Evolutionary conservation across 2,329 filamentous ascomycete species (phyloP).

Genomic region (Fusarium incarnatum): DNA sequence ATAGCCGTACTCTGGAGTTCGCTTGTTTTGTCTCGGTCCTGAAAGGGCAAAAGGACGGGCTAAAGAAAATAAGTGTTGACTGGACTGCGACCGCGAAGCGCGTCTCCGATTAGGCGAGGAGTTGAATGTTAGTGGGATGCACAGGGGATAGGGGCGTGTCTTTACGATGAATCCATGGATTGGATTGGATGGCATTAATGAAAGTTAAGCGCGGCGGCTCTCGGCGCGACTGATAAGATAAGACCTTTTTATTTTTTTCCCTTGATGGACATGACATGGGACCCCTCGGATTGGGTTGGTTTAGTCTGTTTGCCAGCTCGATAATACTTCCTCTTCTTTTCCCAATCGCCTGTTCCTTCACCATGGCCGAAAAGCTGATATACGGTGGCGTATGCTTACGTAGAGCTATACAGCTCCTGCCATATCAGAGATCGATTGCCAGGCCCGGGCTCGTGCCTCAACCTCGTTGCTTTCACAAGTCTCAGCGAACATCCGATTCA

Average conservation of each 20-base stretch:
- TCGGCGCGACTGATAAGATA: slow-evolving; percentile 44
- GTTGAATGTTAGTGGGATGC: slow-evolving; percentile 3
- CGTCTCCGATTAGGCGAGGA: slow-evolving; percentile 40
- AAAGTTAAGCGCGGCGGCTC: slow-evolving; percentile 13
- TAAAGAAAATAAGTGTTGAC: slow-evolving; percentile 28
- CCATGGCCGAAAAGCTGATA: slow-evolving; percentile 46
- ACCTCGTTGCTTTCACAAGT: slow-evolving; percentile 18
- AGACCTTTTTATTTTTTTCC: slow-evolving; percentile 12
- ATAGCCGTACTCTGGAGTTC: not conserved
- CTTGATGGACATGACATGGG: not conserved
- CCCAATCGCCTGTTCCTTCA: slow-evolving; percentile 8
- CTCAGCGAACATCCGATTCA: slow-evolving; percentile 30
- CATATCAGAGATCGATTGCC: slow-evolving; percentile 14
- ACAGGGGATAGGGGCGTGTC: slow-evolving; percentile 28
- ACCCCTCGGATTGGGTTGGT: not conserved
- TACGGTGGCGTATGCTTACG: slow-evolving; percentile 46
- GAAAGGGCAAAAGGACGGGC: not conserved
- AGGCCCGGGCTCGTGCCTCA: slow-evolving; percentile 18
- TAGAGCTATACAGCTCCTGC: slow-evolving; percentile 39
- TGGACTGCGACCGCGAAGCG: slow-evolving; percentile 43
- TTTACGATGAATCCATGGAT: slow-evolving; percentile 1
- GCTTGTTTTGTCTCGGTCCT: slow-evolving; percentile 24
- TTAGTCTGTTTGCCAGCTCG: not conserved
- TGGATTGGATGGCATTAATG: not conserved
- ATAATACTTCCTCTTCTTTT: not conserved